phyloP scores from a whole-genome alignment of 768 basidiomycete species.

The Termitomyces sp. region DNA sequence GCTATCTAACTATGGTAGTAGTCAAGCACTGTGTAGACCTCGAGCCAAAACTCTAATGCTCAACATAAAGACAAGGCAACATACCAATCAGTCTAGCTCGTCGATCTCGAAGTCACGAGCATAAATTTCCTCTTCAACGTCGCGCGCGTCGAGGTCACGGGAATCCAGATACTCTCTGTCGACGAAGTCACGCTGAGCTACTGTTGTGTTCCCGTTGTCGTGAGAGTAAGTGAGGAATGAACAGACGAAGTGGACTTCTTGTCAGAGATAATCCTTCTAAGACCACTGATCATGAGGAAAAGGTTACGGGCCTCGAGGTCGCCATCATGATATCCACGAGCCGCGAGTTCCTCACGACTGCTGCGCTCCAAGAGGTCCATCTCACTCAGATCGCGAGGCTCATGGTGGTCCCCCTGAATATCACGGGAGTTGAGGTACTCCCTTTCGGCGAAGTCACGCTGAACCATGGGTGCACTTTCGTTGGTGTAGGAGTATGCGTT shows the following conservation, averaged over 20 bases:
- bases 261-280: too few species aligned
- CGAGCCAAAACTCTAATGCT: not conserved
- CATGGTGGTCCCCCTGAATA: not conserved
- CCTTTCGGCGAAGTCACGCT: not conserved
- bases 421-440: not conserved
- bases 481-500: not conserved
- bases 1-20: not conserved
- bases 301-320: not conserved
- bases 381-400: not conserved
- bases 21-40: not conserved
- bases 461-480: not conserved
- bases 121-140: not conserved
- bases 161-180: not conserved
- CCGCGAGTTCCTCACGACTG: not conserved
- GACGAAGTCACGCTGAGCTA: not conserved
- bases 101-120: not conserved
- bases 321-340: not conserved
- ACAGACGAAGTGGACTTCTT: not conserved
- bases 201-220: not conserved
- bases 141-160: not conserved
- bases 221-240: not conserved
- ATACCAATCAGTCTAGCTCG: slow-evolving; percentile 1
- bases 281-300: too few species aligned
- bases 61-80: too few species aligned
- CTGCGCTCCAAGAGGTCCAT: not conserved